Evolutionary conservation across 495 filamentous ascomycete genomes (phyloP).

Genomic region (Penicillium samsonianum): DNA sequence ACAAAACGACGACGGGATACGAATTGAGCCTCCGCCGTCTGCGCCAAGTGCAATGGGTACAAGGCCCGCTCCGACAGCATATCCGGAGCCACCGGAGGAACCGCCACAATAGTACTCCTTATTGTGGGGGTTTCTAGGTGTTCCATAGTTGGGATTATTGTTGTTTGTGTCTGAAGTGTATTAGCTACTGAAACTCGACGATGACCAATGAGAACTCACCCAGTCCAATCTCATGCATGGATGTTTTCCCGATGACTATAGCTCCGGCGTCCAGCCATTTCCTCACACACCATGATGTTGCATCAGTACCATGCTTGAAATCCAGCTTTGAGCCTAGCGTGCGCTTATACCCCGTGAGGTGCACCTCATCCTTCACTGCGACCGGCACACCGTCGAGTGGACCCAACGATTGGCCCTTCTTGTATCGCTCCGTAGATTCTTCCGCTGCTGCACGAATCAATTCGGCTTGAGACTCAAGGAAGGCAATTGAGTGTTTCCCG

Average conservation of each 20-base stretch:
- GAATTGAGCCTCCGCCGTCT: conserved; percentile 84
- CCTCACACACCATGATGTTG: conserved; percentile 71
- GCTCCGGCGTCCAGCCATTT: conserved; percentile 78
- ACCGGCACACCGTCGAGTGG: conserved; percentile 84
- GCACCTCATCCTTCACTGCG: conserved; percentile 81
- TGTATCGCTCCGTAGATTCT: conserved; percentile 70
- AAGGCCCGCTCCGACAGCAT: conserved; percentile 72
- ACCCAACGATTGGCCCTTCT: conserved; percentile 60
- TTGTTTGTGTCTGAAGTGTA: conserved; percentile 66
- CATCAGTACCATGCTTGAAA: conserved; percentile 50
- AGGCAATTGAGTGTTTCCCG: conserved; percentile 68
- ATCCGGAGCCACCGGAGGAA: conserved; percentile 82
- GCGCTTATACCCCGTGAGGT: conserved; percentile 71
- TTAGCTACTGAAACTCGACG: conserved; percentile 3
- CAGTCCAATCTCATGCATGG: conserved; percentile 89
- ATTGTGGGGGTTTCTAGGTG: conserved; percentile 83
- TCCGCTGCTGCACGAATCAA: conserved; percentile 65
- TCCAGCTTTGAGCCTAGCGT: conserved; percentile 62
- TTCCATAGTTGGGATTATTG: conserved; percentile 79
- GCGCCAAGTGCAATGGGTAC: conserved; percentile 81
- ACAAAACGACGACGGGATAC: conserved; percentile 80
- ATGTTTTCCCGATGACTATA: conserved; percentile 80
- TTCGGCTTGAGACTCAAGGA: conserved; percentile 60
- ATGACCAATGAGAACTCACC: conserved; percentile 40
- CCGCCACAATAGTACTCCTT: conserved; percentile 81